Evolutionary conservation across 2,329 filamentous ascomycete species (phyloP).

Genomic region (Iodosphaeria phyllophila): DNA sequence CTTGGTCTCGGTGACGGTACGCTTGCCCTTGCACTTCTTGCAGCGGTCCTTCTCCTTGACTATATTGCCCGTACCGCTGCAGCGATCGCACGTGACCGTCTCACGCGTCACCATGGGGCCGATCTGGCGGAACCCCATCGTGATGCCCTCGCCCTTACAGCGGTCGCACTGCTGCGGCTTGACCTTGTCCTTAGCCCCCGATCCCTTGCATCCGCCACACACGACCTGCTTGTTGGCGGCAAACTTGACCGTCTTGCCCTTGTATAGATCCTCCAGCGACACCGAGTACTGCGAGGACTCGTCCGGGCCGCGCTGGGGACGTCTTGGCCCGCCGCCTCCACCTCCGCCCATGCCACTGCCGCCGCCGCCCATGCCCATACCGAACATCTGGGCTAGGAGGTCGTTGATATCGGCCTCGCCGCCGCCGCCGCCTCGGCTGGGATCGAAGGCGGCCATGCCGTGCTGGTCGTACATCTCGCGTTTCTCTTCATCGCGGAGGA

Average conservation of each 20-base stretch:
- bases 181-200: constrained; percentile 79
- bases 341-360: constrained; percentile 19
- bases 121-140: constrained; percentile 62
- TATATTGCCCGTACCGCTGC: constrained; percentile 66
- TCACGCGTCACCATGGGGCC: constrained; percentile 74
- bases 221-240: constrained; percentile 86
- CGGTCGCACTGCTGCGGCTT: constrained; percentile 68
- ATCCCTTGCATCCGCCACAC: constrained; percentile 73
- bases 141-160: constrained; percentile 65
- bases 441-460: constrained; percentile 91
- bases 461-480: constrained; percentile 81
- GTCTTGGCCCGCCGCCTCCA: constrained; percentile 27
- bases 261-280: constrained; percentile 86
- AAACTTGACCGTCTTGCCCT: constrained; percentile 96
- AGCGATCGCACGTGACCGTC: constrained; percentile 63
- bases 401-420: constrained; percentile 76
- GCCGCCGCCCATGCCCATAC: constrained; percentile 50
- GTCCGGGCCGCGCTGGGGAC: constrained; percentile 54
- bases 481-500: constrained; percentile 90
- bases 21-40: constrained; percentile 95
- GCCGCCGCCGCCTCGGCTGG: constrained; percentile 43
- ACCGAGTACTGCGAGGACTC: constrained; percentile 88
- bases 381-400: constrained; percentile 84
- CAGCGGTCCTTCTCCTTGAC: constrained; percentile 95
- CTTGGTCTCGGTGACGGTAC: constrained; percentile 76